phyloP scores from a whole-genome alignment of 1,139 yeast genomes.

The Eremothecium coryli region DNA sequence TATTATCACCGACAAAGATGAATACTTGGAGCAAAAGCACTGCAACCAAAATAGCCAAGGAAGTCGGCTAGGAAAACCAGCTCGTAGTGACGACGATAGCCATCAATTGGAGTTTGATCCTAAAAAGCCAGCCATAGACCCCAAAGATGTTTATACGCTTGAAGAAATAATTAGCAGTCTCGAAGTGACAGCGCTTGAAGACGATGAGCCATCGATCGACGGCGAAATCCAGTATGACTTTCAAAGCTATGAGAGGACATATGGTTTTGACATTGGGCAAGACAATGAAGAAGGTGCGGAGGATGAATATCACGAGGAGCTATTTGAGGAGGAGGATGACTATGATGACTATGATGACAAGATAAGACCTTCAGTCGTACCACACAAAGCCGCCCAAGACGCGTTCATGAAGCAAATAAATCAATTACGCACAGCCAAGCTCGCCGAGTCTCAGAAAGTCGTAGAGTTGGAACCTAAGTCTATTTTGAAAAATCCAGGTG shows the following conservation, averaged over 20 bases:
- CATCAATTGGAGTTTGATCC: constrained; percentile 3
- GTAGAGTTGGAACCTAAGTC: constrained; percentile 12
- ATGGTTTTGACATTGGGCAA: constrained; percentile 29
- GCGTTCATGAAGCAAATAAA: constrained; percentile 28
- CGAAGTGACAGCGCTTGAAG: constrained; percentile 33
- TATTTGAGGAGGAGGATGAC: constrained; percentile 19
- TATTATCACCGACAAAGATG: constrained; percentile 16
- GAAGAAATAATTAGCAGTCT: constrained; percentile 27
- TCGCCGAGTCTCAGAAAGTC: constrained; percentile 1
- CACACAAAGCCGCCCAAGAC: constrained; percentile 21
- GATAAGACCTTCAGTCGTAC: constrained; percentile 15
- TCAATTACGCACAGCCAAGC: constrained; percentile 17
- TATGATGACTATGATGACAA: constrained; percentile 15
- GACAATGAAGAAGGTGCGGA: constrained; percentile 36
- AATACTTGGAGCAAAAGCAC: too few species aligned
- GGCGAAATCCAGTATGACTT: constrained; percentile 33
- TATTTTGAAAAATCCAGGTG: constrained; percentile 13
- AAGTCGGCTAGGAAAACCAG: neutral
- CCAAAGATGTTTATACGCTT: constrained; percentile 40
- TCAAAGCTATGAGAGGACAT: constrained; percentile 27
- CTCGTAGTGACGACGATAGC: neutral
- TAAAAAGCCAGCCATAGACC: constrained; percentile 34
- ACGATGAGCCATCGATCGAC: constrained; percentile 33
- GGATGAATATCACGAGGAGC: constrained; percentile 22
- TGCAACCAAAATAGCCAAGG: too few species aligned